Evolutionary conservation across 2,329 filamentous ascomycete species (phyloP).

Genomic region (Scytalidium sp.): DNA sequence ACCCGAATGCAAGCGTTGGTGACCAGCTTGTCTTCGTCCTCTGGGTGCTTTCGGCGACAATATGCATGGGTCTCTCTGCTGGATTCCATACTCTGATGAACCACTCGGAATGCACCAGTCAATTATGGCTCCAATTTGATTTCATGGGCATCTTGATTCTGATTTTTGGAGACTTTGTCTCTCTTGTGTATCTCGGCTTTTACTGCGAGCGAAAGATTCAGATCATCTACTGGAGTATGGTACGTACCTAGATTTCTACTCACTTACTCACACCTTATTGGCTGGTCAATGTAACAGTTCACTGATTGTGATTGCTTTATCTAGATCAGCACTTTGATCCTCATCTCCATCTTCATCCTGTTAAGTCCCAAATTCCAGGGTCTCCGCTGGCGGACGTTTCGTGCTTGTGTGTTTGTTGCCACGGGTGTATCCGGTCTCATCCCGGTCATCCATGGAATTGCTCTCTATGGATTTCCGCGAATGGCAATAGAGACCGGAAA

Average conservation of each 20-base stretch:
- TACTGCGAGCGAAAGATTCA: constrained; percentile 15
- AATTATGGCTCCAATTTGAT: constrained; percentile 8
- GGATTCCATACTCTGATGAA: constrained; percentile 12
- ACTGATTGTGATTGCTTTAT: constrained; percentile 4
- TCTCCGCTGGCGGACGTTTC: constrained; percentile 14
- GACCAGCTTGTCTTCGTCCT: constrained; percentile 38
- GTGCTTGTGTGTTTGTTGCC: constrained; percentile 18
- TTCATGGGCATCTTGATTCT: constrained; percentile 9
- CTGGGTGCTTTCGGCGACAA: constrained; percentile 33
- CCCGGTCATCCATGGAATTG: constrained; percentile 21
- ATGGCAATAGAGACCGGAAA: constrained; percentile 13
- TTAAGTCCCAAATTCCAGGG: constrained; percentile 16
- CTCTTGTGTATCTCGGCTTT: constrained; percentile 16
- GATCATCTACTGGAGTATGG: constrained; percentile 15
- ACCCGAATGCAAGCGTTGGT: constrained; percentile 28
- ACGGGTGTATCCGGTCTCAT: constrained; percentile 22
- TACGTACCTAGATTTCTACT: constrained; percentile 7
- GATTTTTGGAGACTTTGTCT: constrained; percentile 11
- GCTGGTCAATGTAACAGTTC: constrained; percentile 2
- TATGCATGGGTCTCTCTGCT: constrained; percentile 34
- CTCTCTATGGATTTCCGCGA: constrained; percentile 13
- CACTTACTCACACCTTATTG: constrained; percentile 6
- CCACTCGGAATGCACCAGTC: constrained; percentile 5
- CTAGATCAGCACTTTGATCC: constrained; percentile 10
- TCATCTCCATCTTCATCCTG: constrained; percentile 30